Conservation (phyloP, 1,139 yeast genomes). For the Pichia cactophila region DNA sequence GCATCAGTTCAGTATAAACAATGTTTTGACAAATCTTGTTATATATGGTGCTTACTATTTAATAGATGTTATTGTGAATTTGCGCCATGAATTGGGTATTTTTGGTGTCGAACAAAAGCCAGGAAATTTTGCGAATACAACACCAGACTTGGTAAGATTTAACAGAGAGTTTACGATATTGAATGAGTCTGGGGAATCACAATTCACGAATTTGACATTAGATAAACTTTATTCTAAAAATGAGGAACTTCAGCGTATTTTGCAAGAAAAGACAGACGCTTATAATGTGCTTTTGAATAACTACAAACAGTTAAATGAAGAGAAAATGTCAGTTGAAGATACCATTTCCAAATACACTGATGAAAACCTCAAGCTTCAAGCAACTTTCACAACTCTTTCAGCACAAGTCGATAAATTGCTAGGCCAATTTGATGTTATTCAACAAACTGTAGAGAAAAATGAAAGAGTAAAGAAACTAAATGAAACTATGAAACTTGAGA, state of each 20-base stretch:
- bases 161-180: conserved; percentile 10
- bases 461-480: conserved; percentile 23
- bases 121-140: not conserved
- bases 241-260: conserved; percentile 3
- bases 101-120: conserved; percentile 1
- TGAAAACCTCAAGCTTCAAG: conserved; percentile 17
- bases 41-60: conserved; percentile 21
- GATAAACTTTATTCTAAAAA: conserved; percentile 8
- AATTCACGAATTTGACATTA: conserved; percentile 3
- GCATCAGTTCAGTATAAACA: conserved; percentile 9
- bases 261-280: conserved; percentile 11
- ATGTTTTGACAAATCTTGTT: conserved; percentile 13
- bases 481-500: conserved; percentile 21
- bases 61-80: conserved; percentile 13
- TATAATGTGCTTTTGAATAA: conserved; percentile 24
- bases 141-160: conserved; percentile 4
- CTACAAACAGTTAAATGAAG: conserved; percentile 27
- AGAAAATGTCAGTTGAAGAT: conserved; percentile 22
- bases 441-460: conserved; percentile 26
- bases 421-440: conserved; percentile 27
- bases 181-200: conserved; percentile 8
- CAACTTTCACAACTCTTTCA: conserved; percentile 12
- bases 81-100: conserved; percentile 7
- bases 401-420: conserved; percentile 18
- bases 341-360: conserved; percentile 16